Evolutionary conservation across 805 yeast species (phyloP).

Genomic region (Aciculoconidium aculeatum): DNA sequence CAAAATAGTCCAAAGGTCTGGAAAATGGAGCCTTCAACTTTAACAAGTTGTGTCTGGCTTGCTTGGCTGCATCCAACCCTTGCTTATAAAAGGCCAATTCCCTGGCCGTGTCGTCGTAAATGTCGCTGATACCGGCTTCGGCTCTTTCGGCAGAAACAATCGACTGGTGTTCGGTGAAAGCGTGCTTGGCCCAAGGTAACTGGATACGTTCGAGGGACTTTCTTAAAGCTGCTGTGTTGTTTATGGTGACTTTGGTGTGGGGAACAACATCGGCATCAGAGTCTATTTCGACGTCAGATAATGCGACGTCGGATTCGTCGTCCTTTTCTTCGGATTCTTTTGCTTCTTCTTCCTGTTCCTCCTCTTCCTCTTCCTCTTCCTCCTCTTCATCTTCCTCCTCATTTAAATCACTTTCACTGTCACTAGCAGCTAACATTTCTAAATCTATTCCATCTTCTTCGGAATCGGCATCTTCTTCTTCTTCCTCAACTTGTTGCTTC

Average conservation of each 20-base stretch:
- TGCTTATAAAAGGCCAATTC: slow-evolving; percentile 95
- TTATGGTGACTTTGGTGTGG: slow-evolving; percentile 80
- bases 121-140: slow-evolving; percentile 69
- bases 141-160: slow-evolving; percentile 55
- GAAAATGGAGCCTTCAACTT: slow-evolving; percentile 80
- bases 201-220: slow-evolving; percentile 63
- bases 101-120: slow-evolving; percentile 92
- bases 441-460: slow-evolving; percentile 43
- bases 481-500: slow-evolving; percentile 33
- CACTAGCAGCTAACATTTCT: slow-evolving; percentile 53
- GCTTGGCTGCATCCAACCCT: slow-evolving; percentile 76
- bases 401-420: slow-evolving; percentile 37
- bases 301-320: slow-evolving; percentile 77
- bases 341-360: slow-evolving; percentile 57
- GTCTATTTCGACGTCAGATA: slow-evolving; percentile 87
- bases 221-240: slow-evolving; percentile 78
- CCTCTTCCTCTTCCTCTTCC: slow-evolving; percentile 52
- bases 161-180: slow-evolving; percentile 82
- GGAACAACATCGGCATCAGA: slow-evolving; percentile 95
- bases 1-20: slow-evolving; percentile 93
- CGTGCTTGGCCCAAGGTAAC: slow-evolving; percentile 57
- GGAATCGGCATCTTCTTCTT: slow-evolving; percentile 28
- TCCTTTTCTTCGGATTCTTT: slow-evolving; percentile 54
- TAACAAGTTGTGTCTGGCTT: slow-evolving; percentile 60
- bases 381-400: slow-evolving; percentile 45